Conservation (phyloP, 768 basidiomycete genomes). For the Boletus huronensis region DNA sequence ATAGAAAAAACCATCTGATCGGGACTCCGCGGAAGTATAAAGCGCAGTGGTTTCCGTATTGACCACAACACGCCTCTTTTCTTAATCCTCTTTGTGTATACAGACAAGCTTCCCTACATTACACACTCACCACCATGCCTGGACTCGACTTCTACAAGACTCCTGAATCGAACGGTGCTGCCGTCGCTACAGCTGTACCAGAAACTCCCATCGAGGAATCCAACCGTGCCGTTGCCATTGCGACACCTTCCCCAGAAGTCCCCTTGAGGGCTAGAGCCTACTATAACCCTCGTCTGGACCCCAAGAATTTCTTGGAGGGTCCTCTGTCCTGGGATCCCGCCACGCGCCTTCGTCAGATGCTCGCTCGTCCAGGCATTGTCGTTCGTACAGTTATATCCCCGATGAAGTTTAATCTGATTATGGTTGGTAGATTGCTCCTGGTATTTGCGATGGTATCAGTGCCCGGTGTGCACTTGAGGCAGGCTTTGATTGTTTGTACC, state of each 20-base stretch:
- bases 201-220: slow-evolving; percentile 4
- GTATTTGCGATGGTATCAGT: slow-evolving; percentile 77
- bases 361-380: slow-evolving; percentile 70
- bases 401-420: background rate
- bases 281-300: slow-evolving; percentile 67
- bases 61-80: background rate
- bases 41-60: background rate
- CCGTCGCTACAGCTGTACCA: background rate
- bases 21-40: slow-evolving; percentile 22
- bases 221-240: background rate
- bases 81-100: slow-evolving; percentile 26
- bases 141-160: slow-evolving; percentile 33
- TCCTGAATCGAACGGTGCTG: slow-evolving; percentile 1
- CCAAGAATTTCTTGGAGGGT: slow-evolving; percentile 64
- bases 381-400: slow-evolving; percentile 38
- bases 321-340: slow-evolving; percentile 66
- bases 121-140: slow-evolving; percentile 26
- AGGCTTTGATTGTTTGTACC: slow-evolving; percentile 74
- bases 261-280: slow-evolving; percentile 36
- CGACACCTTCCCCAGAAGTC: slow-evolving; percentile 8
- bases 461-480: slow-evolving; percentile 78
- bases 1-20: slow-evolving; percentile 13
- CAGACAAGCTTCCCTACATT: slow-evolving; percentile 3
- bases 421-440: slow-evolving; percentile 58
- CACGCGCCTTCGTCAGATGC: slow-evolving; percentile 68